Evolutionary conservation across 306 rosid genomes (phyloP).

Genomic region (Quercus glauca): DNA sequence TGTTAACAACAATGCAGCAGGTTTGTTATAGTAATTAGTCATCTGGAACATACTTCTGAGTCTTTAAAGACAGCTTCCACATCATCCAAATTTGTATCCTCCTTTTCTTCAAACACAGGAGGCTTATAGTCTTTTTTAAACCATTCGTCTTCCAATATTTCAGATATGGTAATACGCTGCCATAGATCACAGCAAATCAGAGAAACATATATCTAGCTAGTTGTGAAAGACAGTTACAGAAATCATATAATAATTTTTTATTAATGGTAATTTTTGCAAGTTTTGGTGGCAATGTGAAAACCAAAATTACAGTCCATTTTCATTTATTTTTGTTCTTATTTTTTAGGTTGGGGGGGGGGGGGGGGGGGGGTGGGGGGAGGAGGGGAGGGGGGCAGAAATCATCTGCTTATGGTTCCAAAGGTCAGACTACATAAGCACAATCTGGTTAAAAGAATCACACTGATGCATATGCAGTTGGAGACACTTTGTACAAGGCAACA

Average conservation of each 20-base stretch:
- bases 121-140: constrained; percentile 85
- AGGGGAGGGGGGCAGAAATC: background rate
- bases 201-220: constrained; percentile 8
- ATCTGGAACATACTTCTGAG: constrained; percentile 70
- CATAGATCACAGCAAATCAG: constrained; percentile 28
- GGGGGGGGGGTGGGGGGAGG: too few species aligned
- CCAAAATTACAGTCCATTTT: background rate
- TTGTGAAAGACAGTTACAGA: background rate
- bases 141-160: constrained; percentile 88
- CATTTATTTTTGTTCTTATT: background rate
- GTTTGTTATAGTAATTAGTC: background rate
- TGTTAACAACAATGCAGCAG: constrained; percentile 12
- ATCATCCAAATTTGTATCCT: constrained; percentile 79
- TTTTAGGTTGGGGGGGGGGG: too few species aligned
- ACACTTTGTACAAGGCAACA: background rate
- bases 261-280: background rate
- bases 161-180: constrained; percentile 81
- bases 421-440: background rate
- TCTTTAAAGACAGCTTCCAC: constrained; percentile 97
- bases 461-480: constrained; percentile 2
- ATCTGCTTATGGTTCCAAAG: background rate
- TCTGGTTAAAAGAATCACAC: constrained; percentile 7
- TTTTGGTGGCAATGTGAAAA: background rate
- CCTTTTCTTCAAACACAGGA: constrained; percentile 78
- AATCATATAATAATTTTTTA: background rate